Base-by-base conservation (phyloP, 805 yeast genomes). In the Starmerella geochares region DNA sequence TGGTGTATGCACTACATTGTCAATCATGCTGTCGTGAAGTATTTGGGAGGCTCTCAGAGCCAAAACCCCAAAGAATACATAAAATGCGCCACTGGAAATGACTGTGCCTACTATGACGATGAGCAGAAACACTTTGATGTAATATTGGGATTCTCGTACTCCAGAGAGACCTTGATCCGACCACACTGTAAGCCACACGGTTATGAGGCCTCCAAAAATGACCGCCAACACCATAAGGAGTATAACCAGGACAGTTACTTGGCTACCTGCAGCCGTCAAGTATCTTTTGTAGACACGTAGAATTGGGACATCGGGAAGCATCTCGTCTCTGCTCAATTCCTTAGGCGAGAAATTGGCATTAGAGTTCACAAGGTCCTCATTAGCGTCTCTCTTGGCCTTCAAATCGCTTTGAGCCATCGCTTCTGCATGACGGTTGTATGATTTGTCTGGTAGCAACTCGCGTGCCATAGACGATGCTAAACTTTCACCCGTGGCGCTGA, bases 1-100 rank as follows among this genome's bases (percentile, higher is more conserved):
- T 53, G 96, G 96, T 0, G 95, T 87, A 56, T 86, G 74, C 50
- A 87, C 65, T 6, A 87, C 88, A 46, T 74, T 62, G 16, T 67
- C 67, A 4, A 86, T 78, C 96, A 88, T 87, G 17, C 66, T 66
- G 54, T 79, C 75, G 65, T 88, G 96, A 9, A 59, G 43, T 1
- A 13, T 27, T 7, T 16, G 32, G 1, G 55, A 32, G 1, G 52
- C 55, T 3, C 17, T 29, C 38, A 52, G 37, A 16, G 51, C 53
- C 25, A 58, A 38, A 2, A 28, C 20, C 3, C 58, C 59, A n/a
- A 47, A 38, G 41, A 48, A 49, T 25, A 46, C 38, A 29, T 48
- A 58, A 20, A 40, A 31, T 1, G 55, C 29, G 28, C 41, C 17
- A n/a, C 39, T 52, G 28, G 31, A 35, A 4, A 43, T 21, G 6